Base-by-base conservation (phyloP, 2,329 filamentous ascomycete genomes). In the Lasiodiplodia sp. region DNA sequence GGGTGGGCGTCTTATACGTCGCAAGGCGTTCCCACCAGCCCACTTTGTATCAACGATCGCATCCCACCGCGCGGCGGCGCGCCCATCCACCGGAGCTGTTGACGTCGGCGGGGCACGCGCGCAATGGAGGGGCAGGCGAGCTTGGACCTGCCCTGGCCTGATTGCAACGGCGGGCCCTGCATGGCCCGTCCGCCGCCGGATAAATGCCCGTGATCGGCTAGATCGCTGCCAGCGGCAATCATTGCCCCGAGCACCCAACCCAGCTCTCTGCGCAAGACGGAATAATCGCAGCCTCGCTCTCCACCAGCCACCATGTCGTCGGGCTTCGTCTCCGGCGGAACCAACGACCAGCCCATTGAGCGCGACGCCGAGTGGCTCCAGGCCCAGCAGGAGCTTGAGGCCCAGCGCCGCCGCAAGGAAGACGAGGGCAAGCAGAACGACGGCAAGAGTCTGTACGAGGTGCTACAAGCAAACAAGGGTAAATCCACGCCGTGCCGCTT, bases 391-490 rank as follows among this genome's bases (percentile, higher is more conserved):
- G 86, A 91, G 71, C 84, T 94, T 21, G 89, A 91, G 21, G 85
- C 85, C 12, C 86, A 89, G 71, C 84, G 88, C 49, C 81, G 80
- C 71, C 81, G 82, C 69, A 85, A 88, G 69, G 84, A 86, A 37
- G 85, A 87, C 67, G 80, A 84, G 69, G 81, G 83, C 68, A 78
- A 81, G 68, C 77, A 82, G 67, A 79, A 83, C 21, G 83, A 81
- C 40, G 87, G 90, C 72, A 89, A 86, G 79, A 89, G 86, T 64
- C 83, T 96, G 34, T 96, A 86, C 76, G 92, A 94, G 53, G 85
- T 92, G 2, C 79, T 96, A 64, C 90, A 95, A 80, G 92, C 90
- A 53, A 96, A 96, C 79, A 95, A 94, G 87, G 90, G 89, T 91
- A 74, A 71, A 69, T 70, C 44, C 23, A 23, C 23, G 12, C 60